These are phyloP conservation scores for Yarrowia sp. DNA, from an alignment of 805 yeast species.

Conservation along the genomic window DNA sequence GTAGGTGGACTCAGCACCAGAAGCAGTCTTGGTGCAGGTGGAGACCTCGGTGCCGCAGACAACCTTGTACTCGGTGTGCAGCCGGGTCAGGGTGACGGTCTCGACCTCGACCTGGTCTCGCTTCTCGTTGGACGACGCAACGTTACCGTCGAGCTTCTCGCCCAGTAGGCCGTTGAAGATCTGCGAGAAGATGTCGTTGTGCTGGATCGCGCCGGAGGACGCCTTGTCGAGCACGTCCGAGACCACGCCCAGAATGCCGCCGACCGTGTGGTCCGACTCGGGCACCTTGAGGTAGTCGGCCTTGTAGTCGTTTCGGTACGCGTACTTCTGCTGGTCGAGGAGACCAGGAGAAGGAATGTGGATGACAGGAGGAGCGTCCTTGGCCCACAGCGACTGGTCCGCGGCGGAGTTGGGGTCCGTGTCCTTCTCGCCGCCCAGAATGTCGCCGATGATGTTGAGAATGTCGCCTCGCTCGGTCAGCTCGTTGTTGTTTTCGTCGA, in stretches of 20 bases:
- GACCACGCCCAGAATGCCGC: constrained; percentile 16
- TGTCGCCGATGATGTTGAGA: constrained; percentile 15
- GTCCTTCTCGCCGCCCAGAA: constrained; percentile 9
- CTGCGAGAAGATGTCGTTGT: constrained; percentile 14
- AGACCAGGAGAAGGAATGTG: constrained; percentile 21
- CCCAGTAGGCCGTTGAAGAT: constrained; percentile 13
- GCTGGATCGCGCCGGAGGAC: not conserved
- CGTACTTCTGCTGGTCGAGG: constrained; percentile 16
- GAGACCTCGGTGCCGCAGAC: not conserved
- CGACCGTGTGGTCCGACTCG: constrained; percentile 22
- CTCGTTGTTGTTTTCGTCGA: constrained; percentile 19
- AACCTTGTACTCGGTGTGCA: constrained; percentile 13
- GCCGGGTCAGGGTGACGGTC: constrained; percentile 22
- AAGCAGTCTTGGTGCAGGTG: constrained; percentile 1
- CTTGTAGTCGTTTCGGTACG: constrained; percentile 27
- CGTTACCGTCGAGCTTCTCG: not conserved
- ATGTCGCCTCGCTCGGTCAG: constrained; percentile 25
- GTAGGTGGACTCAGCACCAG: not conserved
- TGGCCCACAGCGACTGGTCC: constrained; percentile 1
- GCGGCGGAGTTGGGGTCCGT: not conserved
- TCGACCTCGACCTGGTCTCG: constrained; percentile 20
- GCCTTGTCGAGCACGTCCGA: constrained; percentile 20
- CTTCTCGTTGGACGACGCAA: constrained; percentile 10
- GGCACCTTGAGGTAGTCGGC: constrained; percentile 18
- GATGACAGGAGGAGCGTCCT: constrained; percentile 16